Evolutionary conservation across 2,329 filamentous ascomycete genomes (phyloP), one percentile per base, ranked within the genome.

Genomic region (Tricladium varicosporioides): DNA sequence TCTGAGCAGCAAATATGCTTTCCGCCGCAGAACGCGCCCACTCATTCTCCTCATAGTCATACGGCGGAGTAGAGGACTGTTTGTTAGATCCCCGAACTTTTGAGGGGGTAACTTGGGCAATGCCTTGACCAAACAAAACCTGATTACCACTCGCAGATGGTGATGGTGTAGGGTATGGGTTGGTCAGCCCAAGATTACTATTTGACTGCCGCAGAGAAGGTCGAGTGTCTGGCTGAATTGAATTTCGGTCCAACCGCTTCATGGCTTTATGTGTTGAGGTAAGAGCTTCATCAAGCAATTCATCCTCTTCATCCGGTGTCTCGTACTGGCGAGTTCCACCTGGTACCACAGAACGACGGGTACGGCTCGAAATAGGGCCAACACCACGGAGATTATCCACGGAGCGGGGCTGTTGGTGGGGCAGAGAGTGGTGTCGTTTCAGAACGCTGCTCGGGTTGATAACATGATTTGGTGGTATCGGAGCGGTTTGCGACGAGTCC

Each of bases 61-160:
- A 96, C 2, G 94, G 93, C 18, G 94, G 94, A 14, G 94, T 97
- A 2, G 92, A 93, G 88, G 92, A 97, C 75, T 96, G 94, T 42
- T 85, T 80, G 54, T 79, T 60, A 15, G 58, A 42, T 74, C 18
- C 77, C 75, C 54, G 76, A 69, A 54, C 79, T 74, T 62, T 81
- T 72, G 59, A 67, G n/a, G 79, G 75, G 11, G 74, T 67, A 67
- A 82, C 78, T 60, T 81, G 75, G 16, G 67, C 61, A 31, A 77
- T 75, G 10, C 90, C 89, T 36, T 86, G 68, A 22, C 66, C 66
- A 70, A 93, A 96, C 27, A 88, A 80, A 27, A 88, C 81, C 51
- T 85, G 82, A 69, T 92, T 91, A 43, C 91, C 88, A 69, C 88
- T 95, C 48, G 93, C 91, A 1, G 94, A 96, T 1, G 92, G 73